Evolutionary conservation across 1,139 yeast genomes (phyloP).

Genomic region (Hemisphaericaspora xylofermentans): DNA sequence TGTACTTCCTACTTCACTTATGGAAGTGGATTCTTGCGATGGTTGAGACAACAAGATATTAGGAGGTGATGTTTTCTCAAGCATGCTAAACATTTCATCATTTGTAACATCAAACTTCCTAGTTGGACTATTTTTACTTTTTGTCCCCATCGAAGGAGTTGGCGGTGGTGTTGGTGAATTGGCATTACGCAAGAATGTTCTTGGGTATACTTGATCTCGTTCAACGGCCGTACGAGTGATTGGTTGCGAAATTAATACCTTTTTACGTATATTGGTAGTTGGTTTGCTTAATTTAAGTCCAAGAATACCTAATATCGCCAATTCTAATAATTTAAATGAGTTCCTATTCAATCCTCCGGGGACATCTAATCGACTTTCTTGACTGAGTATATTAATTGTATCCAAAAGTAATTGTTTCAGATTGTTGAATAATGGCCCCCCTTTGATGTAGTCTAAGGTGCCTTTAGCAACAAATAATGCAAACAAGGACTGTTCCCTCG

Average conservation of each 20-base stretch:
- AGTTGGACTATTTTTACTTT: conserved; percentile 4
- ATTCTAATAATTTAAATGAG: conserved; percentile 55
- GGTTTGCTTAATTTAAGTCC: conserved; percentile 30
- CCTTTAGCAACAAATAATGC: conserved; percentile 76
- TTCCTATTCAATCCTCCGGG: conserved; percentile 63
- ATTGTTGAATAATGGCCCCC: conserved; percentile 76
- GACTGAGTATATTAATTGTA: conserved; percentile 48
- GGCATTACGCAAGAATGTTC: not conserved
- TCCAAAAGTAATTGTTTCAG: conserved; percentile 55
- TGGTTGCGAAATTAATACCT: conserved; percentile 19
- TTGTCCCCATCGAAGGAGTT: not conserved
- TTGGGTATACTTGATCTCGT: conserved; percentile 16
- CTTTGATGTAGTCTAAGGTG: conserved; percentile 76
- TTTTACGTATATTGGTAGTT: conserved; percentile 18
- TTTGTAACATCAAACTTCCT: conserved; percentile 6
- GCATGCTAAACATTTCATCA: conserved; percentile 7
- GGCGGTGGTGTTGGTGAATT: conserved; percentile 8
- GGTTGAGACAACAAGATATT: not conserved
- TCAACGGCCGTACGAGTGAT: conserved; percentile 27
- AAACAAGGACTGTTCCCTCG: conserved; percentile 66
- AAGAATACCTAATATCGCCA: conserved; percentile 54
- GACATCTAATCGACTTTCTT: conserved; percentile 50
- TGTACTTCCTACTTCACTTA: not conserved
- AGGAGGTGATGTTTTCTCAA: not conserved
- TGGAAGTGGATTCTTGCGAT: not conserved